phyloP scores from a whole-genome alignment of 2,329 filamentous ascomycete genomes.

The Nannizziopsis arthrosporioides region DNA sequence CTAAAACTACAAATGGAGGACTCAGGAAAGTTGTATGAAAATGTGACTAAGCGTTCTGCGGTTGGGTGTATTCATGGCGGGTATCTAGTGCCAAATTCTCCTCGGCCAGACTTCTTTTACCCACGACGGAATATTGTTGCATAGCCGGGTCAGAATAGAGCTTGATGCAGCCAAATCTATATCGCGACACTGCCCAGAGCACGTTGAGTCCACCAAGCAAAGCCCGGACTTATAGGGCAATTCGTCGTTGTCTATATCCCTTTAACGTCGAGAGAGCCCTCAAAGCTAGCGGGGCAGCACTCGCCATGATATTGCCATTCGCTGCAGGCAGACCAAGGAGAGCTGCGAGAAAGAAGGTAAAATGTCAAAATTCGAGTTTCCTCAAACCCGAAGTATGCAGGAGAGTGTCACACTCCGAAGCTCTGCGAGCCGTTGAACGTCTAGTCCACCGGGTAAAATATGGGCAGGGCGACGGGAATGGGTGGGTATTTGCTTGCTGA shows the following conservation, averaged over 20 bases:
- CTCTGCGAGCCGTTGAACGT: neutral
- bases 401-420: neutral
- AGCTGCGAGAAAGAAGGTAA: neutral
- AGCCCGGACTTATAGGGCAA: too few relatives aligned
- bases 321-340: neutral
- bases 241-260: neutral
- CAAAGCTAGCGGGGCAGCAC: neutral
- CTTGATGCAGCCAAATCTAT: too few relatives aligned
- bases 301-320: neutral
- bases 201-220: too few relatives aligned
- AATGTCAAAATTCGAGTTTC: constrained; percentile 4
- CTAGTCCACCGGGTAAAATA: too few relatives aligned
- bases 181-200: too few relatives aligned
- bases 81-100: neutral
- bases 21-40: neutral
- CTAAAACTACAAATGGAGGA: constrained; percentile 2
- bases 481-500: too few relatives aligned
- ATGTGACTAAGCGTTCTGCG: neutral
- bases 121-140: neutral
- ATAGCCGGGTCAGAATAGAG: too few relatives aligned
- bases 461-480: too few relatives aligned
- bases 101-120: neutral
- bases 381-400: neutral
- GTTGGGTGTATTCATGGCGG: neutral
- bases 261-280: neutral